Percentiles rank a stretch among this genome's conserved stretches.
Conservation (phyloP, 352 stramenopile species). For the Globisporangium alternatum region DNA sequence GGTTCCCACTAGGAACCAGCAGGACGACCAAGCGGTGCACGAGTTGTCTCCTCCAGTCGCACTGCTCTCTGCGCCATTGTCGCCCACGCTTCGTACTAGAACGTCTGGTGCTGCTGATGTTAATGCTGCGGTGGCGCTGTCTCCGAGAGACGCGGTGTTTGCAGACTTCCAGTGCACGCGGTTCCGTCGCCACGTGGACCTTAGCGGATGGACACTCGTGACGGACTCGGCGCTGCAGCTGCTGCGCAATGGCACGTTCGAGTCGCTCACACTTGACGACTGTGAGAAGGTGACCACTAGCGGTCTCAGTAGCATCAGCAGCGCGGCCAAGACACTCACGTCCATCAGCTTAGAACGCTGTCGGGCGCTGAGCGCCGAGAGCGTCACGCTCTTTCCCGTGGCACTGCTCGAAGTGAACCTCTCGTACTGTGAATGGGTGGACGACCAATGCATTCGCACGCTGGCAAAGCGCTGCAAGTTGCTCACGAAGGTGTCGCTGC, state of each 20-base stretch:
- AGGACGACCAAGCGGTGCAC: constrained; percentile 7
- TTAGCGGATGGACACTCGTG: constrained; percentile 48
- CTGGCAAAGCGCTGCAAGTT: constrained; percentile 35
- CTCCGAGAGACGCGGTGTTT: constrained; percentile 19
- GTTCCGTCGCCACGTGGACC: constrained; percentile 43
- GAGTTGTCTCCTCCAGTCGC: neutral
- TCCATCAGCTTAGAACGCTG: constrained; percentile 25
- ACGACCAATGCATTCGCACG: constrained; percentile 44
- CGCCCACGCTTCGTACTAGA: neutral
- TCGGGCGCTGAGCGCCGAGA: constrained; percentile 14
- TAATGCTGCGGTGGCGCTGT: neutral
- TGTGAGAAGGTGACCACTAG: constrained; percentile 22
- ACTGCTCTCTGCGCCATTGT: neutral
- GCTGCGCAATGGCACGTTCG: constrained; percentile 12
- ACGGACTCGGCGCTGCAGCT: constrained; percentile 44
- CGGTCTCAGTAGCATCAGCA: constrained; percentile 13
- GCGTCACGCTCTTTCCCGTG: constrained; percentile 17
- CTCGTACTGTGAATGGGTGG: constrained; percentile 67
- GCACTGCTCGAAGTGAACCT: constrained; percentile 47
- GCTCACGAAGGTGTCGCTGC: constrained; percentile 34
- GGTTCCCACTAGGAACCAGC: neutral
- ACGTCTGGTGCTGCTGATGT: neutral
- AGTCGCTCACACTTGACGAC: constrained; percentile 27
- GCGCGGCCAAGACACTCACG: neutral
- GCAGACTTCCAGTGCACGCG: constrained; percentile 12